Percentiles rank a stretch among this genome's conserved stretches.
phyloP scores from a whole-genome alignment of 257 asterid genomes.

The Apocynum venetum region DNA sequence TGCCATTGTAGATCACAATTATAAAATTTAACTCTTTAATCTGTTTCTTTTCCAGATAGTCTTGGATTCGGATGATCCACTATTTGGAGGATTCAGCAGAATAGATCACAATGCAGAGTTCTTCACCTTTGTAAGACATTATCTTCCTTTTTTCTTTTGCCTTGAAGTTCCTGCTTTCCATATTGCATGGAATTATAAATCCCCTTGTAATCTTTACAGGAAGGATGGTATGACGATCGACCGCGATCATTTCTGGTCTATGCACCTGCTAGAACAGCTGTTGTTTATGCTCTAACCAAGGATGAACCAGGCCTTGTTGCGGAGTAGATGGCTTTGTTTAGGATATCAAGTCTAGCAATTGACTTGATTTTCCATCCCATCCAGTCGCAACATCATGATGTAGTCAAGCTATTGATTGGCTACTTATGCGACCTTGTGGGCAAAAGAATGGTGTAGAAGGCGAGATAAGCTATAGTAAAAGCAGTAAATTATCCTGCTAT shows the following conservation, averaged over 20 bases:
- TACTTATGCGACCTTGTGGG: not conserved
- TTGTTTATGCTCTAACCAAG: slow-evolving; percentile 59
- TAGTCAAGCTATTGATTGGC: not conserved
- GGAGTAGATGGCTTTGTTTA: not conserved
- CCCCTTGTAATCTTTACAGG: slow-evolving; percentile 36
- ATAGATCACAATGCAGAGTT: slow-evolving; percentile 62
- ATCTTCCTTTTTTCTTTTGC: not conserved
- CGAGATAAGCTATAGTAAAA: not conserved
- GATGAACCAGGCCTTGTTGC: slow-evolving; percentile 27
- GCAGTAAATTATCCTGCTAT: not conserved
- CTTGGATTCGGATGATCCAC: slow-evolving; percentile 70
- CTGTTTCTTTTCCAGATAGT: slow-evolving; percentile 46
- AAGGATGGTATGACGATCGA: slow-evolving; percentile 57
- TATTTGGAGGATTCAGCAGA: slow-evolving; percentile 82
- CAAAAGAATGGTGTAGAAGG: not conserved
- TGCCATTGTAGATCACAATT: not conserved
- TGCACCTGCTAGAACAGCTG: slow-evolving; percentile 89
- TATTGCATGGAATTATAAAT: not conserved
- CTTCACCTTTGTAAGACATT: slow-evolving; percentile 71
- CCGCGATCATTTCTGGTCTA: slow-evolving; percentile 76
- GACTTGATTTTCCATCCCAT: not conserved
- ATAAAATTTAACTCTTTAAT: not conserved
- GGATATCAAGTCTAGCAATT: not conserved
- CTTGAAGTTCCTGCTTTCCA: not conserved
- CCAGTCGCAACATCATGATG: not conserved